Evolutionary conservation across 2,329 filamentous ascomycete genomes (phyloP).

Genomic region (Aureobasidium sp.): DNA sequence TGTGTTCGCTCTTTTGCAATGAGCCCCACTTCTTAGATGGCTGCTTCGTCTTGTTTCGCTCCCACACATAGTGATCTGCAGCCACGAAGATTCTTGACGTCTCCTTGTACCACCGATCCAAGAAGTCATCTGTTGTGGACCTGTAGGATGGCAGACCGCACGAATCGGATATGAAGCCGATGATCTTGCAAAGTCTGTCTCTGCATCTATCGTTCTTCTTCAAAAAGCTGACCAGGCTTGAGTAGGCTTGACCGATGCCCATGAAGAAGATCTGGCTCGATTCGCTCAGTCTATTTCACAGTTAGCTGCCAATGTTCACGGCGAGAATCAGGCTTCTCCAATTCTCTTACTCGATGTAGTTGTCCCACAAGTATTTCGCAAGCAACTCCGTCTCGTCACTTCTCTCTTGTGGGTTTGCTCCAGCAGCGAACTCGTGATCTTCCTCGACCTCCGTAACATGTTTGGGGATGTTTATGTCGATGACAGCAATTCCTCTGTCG

Average conservation of each 20-base stretch:
- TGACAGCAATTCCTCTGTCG: conserved; percentile 68
- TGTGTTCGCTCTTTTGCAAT: conserved; percentile 40
- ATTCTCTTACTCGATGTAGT: conserved; percentile 67
- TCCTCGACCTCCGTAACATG: conserved; percentile 58
- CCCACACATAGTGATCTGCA: conserved; percentile 67
- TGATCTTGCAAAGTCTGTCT: conserved; percentile 59
- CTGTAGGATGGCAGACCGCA: conserved; percentile 69
- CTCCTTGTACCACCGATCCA: conserved; percentile 71
- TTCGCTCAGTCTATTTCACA: conserved; percentile 47
- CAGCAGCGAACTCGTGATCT: conserved; percentile 31
- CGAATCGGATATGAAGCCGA: conserved; percentile 71
- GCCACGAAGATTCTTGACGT: conserved; percentile 76
- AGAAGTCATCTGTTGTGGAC: conserved; percentile 57
- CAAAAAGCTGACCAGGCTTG: conserved; percentile 74
- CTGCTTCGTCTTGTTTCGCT: conserved; percentile 51
- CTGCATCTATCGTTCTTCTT: conserved; percentile 57
- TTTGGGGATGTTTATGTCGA: conserved; percentile 86
- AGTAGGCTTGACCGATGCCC: conserved; percentile 82
- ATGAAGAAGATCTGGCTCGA: conserved; percentile 73
- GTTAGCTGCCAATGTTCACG: background rate
- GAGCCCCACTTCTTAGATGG: conserved; percentile 52
- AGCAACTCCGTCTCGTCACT: conserved; percentile 56
- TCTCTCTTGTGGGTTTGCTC: conserved; percentile 42
- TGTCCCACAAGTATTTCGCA: conserved; percentile 88
- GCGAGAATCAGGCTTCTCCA: background rate